Base-by-base conservation (phyloP, 1,284 basidiomycete genomes). In the Volvariella volvacea region DNA sequence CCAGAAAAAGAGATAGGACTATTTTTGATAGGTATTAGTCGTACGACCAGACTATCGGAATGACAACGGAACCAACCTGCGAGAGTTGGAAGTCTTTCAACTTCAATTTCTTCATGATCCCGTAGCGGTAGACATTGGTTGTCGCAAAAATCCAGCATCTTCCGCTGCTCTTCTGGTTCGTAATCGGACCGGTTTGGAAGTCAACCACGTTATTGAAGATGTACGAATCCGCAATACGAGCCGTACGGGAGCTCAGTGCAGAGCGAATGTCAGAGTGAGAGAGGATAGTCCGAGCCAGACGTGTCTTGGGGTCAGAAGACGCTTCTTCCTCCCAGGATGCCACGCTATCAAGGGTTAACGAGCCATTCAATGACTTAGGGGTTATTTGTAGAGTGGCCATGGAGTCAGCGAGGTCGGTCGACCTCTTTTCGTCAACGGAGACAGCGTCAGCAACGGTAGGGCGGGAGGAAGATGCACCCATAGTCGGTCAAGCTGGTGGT, bases 61-160 rank as follows among this genome's bases (percentile, higher is more conserved):
- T 4, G 17, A 21, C 15, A 16, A 46, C 34, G 10, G 8, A 39
- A 60, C 70, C 44, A 42, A 80, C 82, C 73, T 95, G 92, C 10
- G 89, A 92, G 20, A 94, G 78, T 67, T 96, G 81, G 63, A 96
- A 94, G 40, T 92, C 86, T 47, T 77, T 79, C 32, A 98, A 68
- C 56, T 88, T 87, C 53, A 95, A 76, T 59, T 83, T 83, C 68
- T 88, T 88, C 75, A 91, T 87, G 47, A 93, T 74, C 42, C 83
- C 78, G 64, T 91, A 87, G 22, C 93, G 76, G 50, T 93, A 71
- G 16, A 93, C 79, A 60, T 95, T 94, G 50, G 88, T 92, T 2
- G 89, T 87, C 1, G 91, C 89, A 60, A 95, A 95, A 12, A 95
- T 72, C 92, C 92, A 96, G 68, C 92, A 96, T 33, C 92, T 72